Conservation (phyloP, 768 basidiomycete genomes). For the Tulasnella calospora region DNA sequence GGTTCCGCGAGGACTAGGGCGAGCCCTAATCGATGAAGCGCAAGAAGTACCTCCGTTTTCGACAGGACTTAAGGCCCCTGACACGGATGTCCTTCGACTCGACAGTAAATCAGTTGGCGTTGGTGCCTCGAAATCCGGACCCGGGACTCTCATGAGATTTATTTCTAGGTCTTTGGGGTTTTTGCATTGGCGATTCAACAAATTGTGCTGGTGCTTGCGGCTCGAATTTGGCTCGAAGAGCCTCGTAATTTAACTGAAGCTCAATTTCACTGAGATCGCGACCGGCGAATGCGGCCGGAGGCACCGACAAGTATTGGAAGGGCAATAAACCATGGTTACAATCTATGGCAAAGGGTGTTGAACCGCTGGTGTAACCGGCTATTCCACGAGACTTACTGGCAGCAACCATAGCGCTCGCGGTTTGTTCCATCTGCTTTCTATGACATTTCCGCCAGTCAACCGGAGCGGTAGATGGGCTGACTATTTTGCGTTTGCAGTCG, state of each 20-base stretch:
- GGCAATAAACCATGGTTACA: background rate
- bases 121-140: background rate
- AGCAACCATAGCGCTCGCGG: constrained; percentile 24
- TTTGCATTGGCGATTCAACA: background rate
- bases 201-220: background rate
- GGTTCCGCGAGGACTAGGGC: background rate
- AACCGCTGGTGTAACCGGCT: background rate
- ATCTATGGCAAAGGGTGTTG: background rate
- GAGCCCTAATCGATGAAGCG: background rate
- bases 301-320: background rate
- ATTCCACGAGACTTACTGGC: constrained; percentile 6
- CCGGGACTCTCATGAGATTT: background rate
- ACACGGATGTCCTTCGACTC: background rate
- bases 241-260: background rate
- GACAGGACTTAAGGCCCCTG: background rate
- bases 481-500: background rate
- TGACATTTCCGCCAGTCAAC: constrained; percentile 22
- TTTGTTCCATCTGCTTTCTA: constrained; percentile 7
- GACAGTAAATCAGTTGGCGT: background rate
- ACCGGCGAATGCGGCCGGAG: background rate
- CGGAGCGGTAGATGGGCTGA: background rate
- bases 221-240: background rate
- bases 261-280: background rate
- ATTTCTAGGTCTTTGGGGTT: background rate
- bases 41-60: background rate